phyloP scores from a whole-genome alignment of 2,329 filamentous ascomycete genomes.

The Immersiporthe knoxdaviesiana region DNA sequence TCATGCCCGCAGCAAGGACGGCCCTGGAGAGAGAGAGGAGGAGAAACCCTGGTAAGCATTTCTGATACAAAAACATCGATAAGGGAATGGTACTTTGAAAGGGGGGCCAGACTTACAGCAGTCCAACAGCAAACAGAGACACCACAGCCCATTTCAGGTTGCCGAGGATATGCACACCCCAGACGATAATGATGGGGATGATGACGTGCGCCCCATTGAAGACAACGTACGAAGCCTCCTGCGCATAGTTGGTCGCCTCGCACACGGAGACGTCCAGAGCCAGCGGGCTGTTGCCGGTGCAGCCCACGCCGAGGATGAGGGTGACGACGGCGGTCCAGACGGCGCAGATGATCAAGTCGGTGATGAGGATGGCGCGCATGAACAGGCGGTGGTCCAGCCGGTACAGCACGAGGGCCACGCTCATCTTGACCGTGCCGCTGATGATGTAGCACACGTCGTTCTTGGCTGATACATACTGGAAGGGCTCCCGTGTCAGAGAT shows the following conservation, averaged over 20 bases:
- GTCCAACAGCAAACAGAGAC: conserved; percentile 24
- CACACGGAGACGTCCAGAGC: conserved; percentile 15
- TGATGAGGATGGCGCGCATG: conserved; percentile 18
- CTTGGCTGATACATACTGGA: conserved; percentile 22
- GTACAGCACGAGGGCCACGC: conserved; percentile 26
- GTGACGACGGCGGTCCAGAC: conserved; percentile 23
- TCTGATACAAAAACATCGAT: neutral
- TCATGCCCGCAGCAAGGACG: conserved; percentile 25
- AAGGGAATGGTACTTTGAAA: too few relatives aligned
- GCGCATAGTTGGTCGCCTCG: conserved; percentile 20
- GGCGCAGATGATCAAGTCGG: conserved; percentile 22
- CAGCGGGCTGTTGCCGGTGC: conserved; percentile 10
- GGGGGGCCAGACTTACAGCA: conserved; percentile 22
- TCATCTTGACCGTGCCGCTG: conserved; percentile 25
- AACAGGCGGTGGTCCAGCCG: conserved; percentile 24
- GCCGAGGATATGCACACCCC: conserved; percentile 23
- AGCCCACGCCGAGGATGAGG: conserved; percentile 24
- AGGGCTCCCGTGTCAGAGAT: neutral
- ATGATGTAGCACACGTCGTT: conserved; percentile 26
- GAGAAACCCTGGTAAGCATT: neutral
- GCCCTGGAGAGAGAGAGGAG: conserved; percentile 3
- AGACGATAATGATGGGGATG: conserved; percentile 26
- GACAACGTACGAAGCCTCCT: conserved; percentile 26
- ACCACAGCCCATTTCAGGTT: conserved; percentile 24
- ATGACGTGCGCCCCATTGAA: conserved; percentile 25